Evolutionary conservation across 257 asterid genomes (phyloP), one percentile per base, ranked within the genome.

Genomic region (Rubia yunnanensis): DNA sequence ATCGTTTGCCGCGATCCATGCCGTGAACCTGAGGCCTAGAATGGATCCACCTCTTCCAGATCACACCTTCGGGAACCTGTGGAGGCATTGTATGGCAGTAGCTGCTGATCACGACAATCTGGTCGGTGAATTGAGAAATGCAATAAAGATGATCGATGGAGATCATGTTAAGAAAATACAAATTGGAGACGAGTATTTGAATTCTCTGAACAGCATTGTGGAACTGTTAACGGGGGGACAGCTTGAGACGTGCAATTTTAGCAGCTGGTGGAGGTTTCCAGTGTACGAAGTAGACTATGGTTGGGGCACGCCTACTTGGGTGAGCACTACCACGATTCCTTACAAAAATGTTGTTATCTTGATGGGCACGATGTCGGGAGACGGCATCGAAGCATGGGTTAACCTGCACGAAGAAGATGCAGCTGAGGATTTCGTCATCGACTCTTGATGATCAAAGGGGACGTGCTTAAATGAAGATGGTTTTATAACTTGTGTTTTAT

Each of bases 251-350:
- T 73, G 70, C 59, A 24, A 41, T 36, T 80, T 83, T 58, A 81
- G 80, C 58, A 79, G 85, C 6, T 83, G 82, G 86, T 69, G 75
- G 41, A 74, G 83, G 49, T 80, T 83, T 78, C 84, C 88, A 3
- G 38, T 73, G 22, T 81, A 81, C 24, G 82, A 81, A 36, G 83
- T 76, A 59, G 89, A 84, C 55, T 84, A 58, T 53, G 83, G 89
- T 4, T 74, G 89, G 89, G 84, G 85, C 1, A 70, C 41, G 73
- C 86, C 86, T 3, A 26, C n/a, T 26, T 73, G 86, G 84, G 78
- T 59, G 0, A 69, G n/a, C n/a, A n/a, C n/a, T n/a, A n/a, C n/a
- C n/a, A n/a, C n/a, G n/a, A n/a, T n/a, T n/a, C n/a, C n/a, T n/a
- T n/a, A n/a, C n/a, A n/a, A n/a, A n/a, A n/a, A n/a, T n/a, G n/a